phyloP scores from a whole-genome alignment of 2,329 filamentous ascomycete genomes.

The Monosporascus sp. region DNA sequence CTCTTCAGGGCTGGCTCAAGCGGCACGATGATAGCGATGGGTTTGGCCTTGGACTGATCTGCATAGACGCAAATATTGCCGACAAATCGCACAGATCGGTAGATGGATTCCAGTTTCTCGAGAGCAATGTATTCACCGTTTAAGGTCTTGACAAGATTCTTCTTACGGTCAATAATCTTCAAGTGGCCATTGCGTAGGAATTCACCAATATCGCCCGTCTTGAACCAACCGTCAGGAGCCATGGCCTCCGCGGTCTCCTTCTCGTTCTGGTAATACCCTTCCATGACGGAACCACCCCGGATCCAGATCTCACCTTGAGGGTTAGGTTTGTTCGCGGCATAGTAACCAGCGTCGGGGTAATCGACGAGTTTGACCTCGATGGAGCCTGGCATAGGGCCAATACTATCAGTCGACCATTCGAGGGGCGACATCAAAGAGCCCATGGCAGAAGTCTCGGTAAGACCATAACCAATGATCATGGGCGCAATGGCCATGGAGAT shows the following conservation, averaged over 20 bases:
- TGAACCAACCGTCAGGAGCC: constrained; percentile 77
- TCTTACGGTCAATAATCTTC: constrained; percentile 79
- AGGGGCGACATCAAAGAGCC: constrained; percentile 68
- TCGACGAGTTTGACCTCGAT: constrained; percentile 84
- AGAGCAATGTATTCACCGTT: constrained; percentile 80
- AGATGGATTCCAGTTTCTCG: constrained; percentile 60
- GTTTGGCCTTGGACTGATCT: constrained; percentile 44
- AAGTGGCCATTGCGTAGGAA: constrained; percentile 68
- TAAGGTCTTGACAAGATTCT: constrained; percentile 80
- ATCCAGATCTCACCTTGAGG: constrained; percentile 88
- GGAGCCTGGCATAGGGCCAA: constrained; percentile 68
- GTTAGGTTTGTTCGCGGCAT: constrained; percentile 64
- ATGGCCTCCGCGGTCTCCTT: constrained; percentile 68
- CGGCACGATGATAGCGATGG: constrained; percentile 52
- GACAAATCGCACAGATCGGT: constrained; percentile 45
- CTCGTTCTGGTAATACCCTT: constrained; percentile 71
- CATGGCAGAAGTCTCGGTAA: constrained; percentile 81
- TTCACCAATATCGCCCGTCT: constrained; percentile 79
- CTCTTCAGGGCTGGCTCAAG: constrained; percentile 50
- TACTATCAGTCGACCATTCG: constrained; percentile 68
- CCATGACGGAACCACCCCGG: constrained; percentile 65
- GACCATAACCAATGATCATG: constrained; percentile 83
- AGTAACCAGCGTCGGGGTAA: constrained; percentile 78
- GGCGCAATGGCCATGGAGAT: constrained; percentile 83
- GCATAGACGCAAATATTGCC: constrained; percentile 54